Conservation (phyloP, 1,139 yeast species). For the Meyerozyma athensensis region DNA sequence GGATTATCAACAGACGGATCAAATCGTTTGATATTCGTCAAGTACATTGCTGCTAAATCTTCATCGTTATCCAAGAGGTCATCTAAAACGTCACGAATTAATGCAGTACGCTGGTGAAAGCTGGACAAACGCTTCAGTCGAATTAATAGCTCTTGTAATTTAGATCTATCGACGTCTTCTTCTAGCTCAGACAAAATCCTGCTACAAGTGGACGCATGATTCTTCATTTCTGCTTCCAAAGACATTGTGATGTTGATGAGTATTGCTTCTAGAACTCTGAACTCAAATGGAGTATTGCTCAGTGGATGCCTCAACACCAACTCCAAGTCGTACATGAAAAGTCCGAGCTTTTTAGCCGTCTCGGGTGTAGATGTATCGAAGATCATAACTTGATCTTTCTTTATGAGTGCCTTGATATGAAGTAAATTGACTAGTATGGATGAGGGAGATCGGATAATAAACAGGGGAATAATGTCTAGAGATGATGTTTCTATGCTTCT, state of each 20-base stretch:
- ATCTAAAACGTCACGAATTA: constrained; percentile 81
- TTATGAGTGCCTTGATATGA: constrained; percentile 83
- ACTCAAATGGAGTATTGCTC: constrained; percentile 56
- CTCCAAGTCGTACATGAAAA: constrained; percentile 83
- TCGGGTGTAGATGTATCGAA: constrained; percentile 67
- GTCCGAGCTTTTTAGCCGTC: constrained; percentile 58
- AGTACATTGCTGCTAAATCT: constrained; percentile 79
- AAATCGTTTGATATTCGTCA: constrained; percentile 41
- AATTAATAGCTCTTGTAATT: constrained; percentile 71
- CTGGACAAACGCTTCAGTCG: constrained; percentile 77
- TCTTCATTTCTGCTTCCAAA: constrained; percentile 78
- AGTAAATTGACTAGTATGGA: constrained; percentile 76
- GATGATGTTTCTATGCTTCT: constrained; percentile 86
- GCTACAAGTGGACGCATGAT: constrained; percentile 70
- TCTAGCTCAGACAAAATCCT: constrained; percentile 77
- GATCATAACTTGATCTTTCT: constrained; percentile 73
- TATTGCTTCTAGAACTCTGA: constrained; percentile 85
- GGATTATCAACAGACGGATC: constrained; percentile 24
- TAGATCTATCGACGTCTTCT: constrained; percentile 77
- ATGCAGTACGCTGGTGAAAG: constrained; percentile 76
- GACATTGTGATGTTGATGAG: constrained; percentile 80
- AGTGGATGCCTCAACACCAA: constrained; percentile 56
- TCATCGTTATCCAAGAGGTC: constrained; percentile 87
- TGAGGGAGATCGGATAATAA: constrained; percentile 65
- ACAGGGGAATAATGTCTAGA: constrained; percentile 85